Evolutionary conservation across 2,329 filamentous ascomycete species (phyloP).

Genomic region (Phyllosticta citribraziliensis): DNA sequence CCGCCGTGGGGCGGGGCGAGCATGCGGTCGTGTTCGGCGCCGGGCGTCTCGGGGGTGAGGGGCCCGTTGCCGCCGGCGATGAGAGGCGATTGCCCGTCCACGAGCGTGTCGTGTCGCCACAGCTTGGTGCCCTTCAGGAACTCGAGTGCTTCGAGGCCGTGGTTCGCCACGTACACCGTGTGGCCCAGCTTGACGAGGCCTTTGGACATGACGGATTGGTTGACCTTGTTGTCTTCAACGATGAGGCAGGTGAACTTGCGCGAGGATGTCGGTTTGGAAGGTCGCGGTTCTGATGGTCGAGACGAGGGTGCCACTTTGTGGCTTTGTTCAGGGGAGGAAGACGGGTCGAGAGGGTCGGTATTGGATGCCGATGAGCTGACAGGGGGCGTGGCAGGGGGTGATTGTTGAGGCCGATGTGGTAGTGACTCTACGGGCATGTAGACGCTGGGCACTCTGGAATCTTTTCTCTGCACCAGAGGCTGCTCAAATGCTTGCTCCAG

Average conservation of each 20-base stretch:
- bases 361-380: slow-evolving; percentile 49
- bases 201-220: slow-evolving; percentile 32
- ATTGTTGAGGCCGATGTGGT: slow-evolving; percentile 26
- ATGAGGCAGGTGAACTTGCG: slow-evolving; percentile 18
- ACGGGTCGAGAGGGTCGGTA: slow-evolving; percentile 61
- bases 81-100: neutral
- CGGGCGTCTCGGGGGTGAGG: neutral
- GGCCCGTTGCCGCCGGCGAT: neutral
- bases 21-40: neutral
- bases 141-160: slow-evolving; percentile 29
- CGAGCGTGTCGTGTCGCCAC: slow-evolving; percentile 1
- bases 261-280: slow-evolving; percentile 43
- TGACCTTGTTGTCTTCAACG: slow-evolving; percentile 32
- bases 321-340: neutral
- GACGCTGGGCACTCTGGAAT: slow-evolving; percentile 1
- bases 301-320: neutral
- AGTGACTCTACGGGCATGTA: neutral
- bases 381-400: slow-evolving; percentile 52
- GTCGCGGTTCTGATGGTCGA: slow-evolving; percentile 52
- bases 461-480: neutral
- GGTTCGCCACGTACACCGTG: slow-evolving; percentile 27
- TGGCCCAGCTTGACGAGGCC: slow-evolving; percentile 29
- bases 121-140: slow-evolving; percentile 20
- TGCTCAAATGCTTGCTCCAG: slow-evolving; percentile 8
- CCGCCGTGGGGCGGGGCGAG: neutral